Evolutionary conservation across 805 yeast genomes (phyloP).

Genomic region (Zygosaccharomyces bisporus): DNA sequence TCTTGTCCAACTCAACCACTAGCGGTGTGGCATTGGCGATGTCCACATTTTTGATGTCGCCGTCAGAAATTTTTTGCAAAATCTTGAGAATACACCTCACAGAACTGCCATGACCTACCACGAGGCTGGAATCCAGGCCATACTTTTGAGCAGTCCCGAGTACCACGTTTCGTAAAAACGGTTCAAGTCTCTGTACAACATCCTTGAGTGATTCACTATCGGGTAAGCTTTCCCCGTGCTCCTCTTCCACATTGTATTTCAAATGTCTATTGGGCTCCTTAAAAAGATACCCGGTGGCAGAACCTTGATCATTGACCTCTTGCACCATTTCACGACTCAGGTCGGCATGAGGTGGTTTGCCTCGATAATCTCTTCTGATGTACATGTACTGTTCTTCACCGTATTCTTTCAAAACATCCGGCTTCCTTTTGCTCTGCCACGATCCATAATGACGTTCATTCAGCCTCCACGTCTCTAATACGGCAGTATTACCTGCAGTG

Average conservation of each 20-base stretch:
- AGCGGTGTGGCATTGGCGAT: slow-evolving; percentile 84
- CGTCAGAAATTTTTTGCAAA: slow-evolving; percentile 60
- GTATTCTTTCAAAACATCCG: slow-evolving; percentile 56
- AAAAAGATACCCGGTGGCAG: slow-evolving; percentile 35
- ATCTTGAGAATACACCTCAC: slow-evolving; percentile 72
- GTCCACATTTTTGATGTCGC: slow-evolving; percentile 66
- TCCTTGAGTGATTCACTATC: slow-evolving; percentile 69
- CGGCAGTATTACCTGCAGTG: slow-evolving; percentile 48
- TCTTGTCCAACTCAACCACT: slow-evolving; percentile 57
- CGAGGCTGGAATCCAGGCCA: slow-evolving; percentile 52
- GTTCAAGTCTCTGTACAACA: slow-evolving; percentile 64
- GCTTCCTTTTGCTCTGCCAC: slow-evolving; percentile 74
- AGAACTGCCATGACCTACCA: slow-evolving; percentile 81
- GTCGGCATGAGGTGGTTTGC: slow-evolving; percentile 55
- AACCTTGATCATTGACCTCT: slow-evolving; percentile 37
- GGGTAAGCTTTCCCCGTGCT: slow-evolving; percentile 48
- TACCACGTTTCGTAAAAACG: slow-evolving; percentile 51
- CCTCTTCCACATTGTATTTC: slow-evolving; percentile 37
- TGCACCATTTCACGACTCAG: slow-evolving; percentile 37
- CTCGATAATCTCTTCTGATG: slow-evolving; percentile 76
- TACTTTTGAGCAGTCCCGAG: slow-evolving; percentile 45
- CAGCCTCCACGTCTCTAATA: slow-evolving; percentile 69
- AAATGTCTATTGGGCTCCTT: slow-evolving; percentile 37
- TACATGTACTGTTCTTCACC: slow-evolving; percentile 73
- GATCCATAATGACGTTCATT: slow-evolving; percentile 85